Base-by-base conservation (phyloP, 352 stramenopile genomes). In the Globisporangium uncinulatum region DNA sequence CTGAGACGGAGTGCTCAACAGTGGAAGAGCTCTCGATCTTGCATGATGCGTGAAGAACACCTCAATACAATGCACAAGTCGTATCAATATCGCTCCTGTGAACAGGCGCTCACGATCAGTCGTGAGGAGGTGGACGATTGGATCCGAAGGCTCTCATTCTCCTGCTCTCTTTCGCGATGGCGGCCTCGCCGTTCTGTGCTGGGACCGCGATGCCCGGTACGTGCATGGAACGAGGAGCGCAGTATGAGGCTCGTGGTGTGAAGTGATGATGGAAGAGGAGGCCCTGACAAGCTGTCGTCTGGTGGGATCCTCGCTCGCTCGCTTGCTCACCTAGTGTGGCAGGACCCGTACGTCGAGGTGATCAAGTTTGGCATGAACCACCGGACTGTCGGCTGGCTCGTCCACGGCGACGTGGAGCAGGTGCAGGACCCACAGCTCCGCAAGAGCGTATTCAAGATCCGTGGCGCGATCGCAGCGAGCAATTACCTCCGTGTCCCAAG, bases 271-370 rank as follows among this genome's bases (percentile, higher is more conserved):
- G 32, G 32, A 9, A 9, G 32, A 37, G 32, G 32, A 37, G 32
- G 9, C 32, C 32, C 32, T 37, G 32, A 37, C 9, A 37, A 37
- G 32, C 9, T 37, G 32, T 37, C 32, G 9, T 37, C 5, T 37
- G 32, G 32, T 37, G 5, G 7, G 39, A 17, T 17, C 1, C 7
- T 11, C 41, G 41, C 14, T 46, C 41, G 17, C 41, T 46, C n/a
- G 19, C 41, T 48, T 10, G 6, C 15, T 11, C n/a, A n/a, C n/a
- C n/a, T n/a, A 93, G 80, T 92, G 8, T 94, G 86, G 86, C 86
- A 94, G 66, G 74, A 88, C 54, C 86, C 86, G 46, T 93, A 83
- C 44, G 84, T 94, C n/a, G 83, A 95, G 56, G 82, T 94, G 34
- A 76, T 95, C 65, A 87, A 87, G 52, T 80, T 83, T 48, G 80